These are phyloP conservation scores for Pugionium dolabratum DNA, from an alignment of 345 rosid genomes.

Conservation along the genomic window DNA sequence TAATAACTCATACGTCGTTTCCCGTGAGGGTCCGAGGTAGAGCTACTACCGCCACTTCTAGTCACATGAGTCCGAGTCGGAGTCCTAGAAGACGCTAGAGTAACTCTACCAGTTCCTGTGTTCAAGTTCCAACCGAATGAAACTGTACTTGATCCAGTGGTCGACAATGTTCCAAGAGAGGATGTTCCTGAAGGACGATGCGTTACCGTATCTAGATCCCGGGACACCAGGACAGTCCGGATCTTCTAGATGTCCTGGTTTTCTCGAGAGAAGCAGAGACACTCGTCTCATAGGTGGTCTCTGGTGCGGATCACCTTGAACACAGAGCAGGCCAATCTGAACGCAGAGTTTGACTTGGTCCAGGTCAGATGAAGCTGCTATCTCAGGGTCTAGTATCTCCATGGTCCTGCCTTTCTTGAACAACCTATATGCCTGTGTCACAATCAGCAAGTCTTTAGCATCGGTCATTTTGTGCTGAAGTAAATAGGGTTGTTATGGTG, in stretches of 20 bases:
- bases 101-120: slow-evolving; percentile 33
- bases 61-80: slow-evolving; percentile 21
- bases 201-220: slow-evolving; percentile 58
- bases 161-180: slow-evolving; percentile 41
- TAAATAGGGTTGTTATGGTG: neutral
- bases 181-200: slow-evolving; percentile 53
- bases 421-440: slow-evolving; percentile 67
- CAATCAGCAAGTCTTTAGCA: neutral
- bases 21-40: slow-evolving; percentile 48
- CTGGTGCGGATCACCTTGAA: slow-evolving; percentile 69
- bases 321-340: slow-evolving; percentile 80
- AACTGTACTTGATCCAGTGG: slow-evolving; percentile 40
- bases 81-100: slow-evolving; percentile 40
- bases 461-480: neutral
- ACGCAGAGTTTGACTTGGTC: slow-evolving; percentile 71
- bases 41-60: slow-evolving; percentile 37
- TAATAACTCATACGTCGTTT: slow-evolving; percentile 54
- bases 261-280: slow-evolving; percentile 66
- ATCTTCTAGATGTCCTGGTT: slow-evolving; percentile 57
- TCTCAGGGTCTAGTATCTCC: slow-evolving; percentile 65
- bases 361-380: slow-evolving; percentile 51
- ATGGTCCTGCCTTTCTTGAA: slow-evolving; percentile 65
- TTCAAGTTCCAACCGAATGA: slow-evolving; percentile 54
- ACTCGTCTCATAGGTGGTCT: slow-evolving; percentile 75
- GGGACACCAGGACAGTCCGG: slow-evolving; percentile 71